Base-by-base conservation (phyloP, 306 rosid species). In the Rosa chinensis region DNA sequence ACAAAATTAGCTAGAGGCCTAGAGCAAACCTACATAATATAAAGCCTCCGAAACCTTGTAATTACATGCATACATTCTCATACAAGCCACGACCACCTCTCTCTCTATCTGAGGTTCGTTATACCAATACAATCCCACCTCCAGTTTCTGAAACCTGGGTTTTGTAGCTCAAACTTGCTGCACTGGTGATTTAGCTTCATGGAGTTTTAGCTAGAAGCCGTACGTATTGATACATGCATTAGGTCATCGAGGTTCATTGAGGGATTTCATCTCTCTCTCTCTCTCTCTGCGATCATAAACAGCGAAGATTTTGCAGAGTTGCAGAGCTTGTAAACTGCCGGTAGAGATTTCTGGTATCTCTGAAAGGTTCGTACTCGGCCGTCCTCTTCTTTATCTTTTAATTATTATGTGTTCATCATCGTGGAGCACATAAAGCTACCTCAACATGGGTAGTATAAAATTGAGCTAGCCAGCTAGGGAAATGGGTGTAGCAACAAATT, bases 271-370 rank as follows among this genome's bases (percentile, higher is more conserved):
- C n/a, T 35, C 42, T 6, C 3, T 64, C 37, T 32, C 3, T 64
- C 35, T 23, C 32, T 21, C 43, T 59, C 66, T 61, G 3, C 21
- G n/a, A 25, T 35, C 70, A 64, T 64, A 32, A 7, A 6, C 21
- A 10, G 48, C 2, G 49, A 67, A 67, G 14, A 67, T 28, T 71
- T 79, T 52, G 50, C 79, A 58, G 48, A 52, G 49, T 82, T 82
- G 44, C 85, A 86, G 90, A 81, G 85, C 83, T 88, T 87, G 80
- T 81, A 72, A 48, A 63, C 83, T 63, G 81, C 82, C 21, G 48
- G 1, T 11, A 21, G 68, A 62, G 18, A 70, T 67, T 63, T 76
- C 70, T 53, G 42, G 20, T 50, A 64, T 59, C 69, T 53, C 39
- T 44, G 47, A 18, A 69, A 70, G 81, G 77, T 82, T 62, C 52